Evolutionary conservation across 202 grass and related monocot species (phyloP).

Genomic region (Musa balbisiana): DNA sequence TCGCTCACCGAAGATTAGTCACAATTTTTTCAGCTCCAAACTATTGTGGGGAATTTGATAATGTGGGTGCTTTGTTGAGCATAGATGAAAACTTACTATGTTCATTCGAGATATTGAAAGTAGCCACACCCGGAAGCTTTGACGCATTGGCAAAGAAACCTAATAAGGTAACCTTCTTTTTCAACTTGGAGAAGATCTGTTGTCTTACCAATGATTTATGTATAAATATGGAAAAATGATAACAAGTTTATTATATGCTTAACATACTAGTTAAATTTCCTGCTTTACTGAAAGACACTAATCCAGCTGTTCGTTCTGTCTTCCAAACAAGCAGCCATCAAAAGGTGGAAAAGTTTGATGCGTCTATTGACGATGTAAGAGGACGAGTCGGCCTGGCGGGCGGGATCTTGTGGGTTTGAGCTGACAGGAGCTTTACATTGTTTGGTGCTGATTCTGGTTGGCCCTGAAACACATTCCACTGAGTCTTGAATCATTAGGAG

Average conservation of each 20-base stretch:
- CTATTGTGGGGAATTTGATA: slow-evolving; percentile 96
- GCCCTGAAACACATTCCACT: neutral
- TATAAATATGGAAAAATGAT: neutral
- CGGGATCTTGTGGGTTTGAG: neutral
- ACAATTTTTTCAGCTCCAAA: slow-evolving; percentile 97
- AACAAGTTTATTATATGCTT: neutral
- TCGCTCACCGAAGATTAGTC: slow-evolving; percentile 89
- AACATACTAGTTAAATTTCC: neutral
- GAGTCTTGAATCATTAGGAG: neutral
- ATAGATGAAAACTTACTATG: slow-evolving; percentile 79
- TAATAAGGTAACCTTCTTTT: slow-evolving; percentile 46
- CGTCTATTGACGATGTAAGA: neutral
- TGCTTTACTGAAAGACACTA: neutral
- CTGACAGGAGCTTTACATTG: neutral
- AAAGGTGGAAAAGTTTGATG: neutral
- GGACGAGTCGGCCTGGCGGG: neutral
- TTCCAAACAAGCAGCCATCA: neutral
- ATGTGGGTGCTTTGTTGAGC: slow-evolving; percentile 86
- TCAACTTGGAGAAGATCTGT: neutral
- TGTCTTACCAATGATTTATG: neutral
- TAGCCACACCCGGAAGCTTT: slow-evolving; percentile 19
- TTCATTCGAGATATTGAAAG: slow-evolving; percentile 93
- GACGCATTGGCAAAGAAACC: slow-evolving; percentile 34
- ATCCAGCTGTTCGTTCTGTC: neutral
- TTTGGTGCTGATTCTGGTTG: neutral